phyloP scores from a whole-genome alignment of 495 filamentous ascomycete species.

The Xylaria curta region DNA sequence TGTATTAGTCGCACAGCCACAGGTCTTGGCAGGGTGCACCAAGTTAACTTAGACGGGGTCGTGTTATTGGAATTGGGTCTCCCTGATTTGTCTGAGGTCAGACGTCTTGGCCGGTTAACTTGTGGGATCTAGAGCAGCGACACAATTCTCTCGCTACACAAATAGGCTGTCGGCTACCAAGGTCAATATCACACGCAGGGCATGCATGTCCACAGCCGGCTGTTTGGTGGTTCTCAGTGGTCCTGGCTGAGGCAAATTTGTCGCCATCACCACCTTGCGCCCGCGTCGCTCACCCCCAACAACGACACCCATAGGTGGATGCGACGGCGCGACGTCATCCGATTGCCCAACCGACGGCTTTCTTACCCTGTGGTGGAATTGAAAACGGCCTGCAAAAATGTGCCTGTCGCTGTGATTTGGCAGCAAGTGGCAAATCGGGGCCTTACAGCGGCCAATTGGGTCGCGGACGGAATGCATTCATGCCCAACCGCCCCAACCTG shows the following conservation, averaged over 20 bases:
- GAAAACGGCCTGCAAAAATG: conserved; percentile 11
- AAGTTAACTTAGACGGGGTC: background rate
- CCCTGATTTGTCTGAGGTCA: conserved; percentile 24
- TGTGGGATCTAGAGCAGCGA: conserved; percentile 9
- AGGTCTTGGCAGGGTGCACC: conserved; percentile 18
- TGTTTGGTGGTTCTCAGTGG: conserved; percentile 22
- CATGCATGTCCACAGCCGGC: conserved; percentile 19
- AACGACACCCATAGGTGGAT: conserved; percentile 20
- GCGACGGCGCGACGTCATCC: conserved; percentile 29
- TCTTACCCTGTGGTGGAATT: background rate
- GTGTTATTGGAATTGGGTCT: background rate
- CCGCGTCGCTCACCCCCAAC: conserved; percentile 6
- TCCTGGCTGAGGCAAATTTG: conserved; percentile 21
- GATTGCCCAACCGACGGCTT: conserved; percentile 28
- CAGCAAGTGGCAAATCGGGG: conserved; percentile 28
- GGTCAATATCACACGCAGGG: conserved; percentile 23
- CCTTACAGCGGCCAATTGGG: conserved; percentile 19
- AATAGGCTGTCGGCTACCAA: conserved; percentile 3
- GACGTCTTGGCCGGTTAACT: conserved; percentile 12
- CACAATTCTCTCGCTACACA: conserved; percentile 10
- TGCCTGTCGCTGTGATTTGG: conserved; percentile 25
- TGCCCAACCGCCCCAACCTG: conserved; percentile 29
- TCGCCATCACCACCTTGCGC: conserved; percentile 1
- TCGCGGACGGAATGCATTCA: conserved; percentile 22
- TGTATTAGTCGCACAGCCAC: conserved; percentile 13